Evolutionary conservation across 257 asterid genomes (phyloP).

Genomic region (Leonotis leonurus): DNA sequence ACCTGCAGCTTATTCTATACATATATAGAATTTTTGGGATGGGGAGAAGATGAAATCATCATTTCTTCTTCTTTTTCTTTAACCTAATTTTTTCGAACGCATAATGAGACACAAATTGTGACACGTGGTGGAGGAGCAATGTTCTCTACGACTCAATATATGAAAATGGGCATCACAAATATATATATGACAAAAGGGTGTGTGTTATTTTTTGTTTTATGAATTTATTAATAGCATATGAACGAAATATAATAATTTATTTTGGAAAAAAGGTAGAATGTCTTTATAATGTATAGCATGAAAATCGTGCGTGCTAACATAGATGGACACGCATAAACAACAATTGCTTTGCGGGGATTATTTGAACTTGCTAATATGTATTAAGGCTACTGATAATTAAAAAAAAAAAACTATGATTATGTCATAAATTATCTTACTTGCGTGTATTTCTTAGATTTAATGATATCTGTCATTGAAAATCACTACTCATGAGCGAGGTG

Average conservation of each 20-base stretch:
- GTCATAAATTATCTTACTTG: background rate
- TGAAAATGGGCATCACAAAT: conserved; percentile 32
- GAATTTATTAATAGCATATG: no score
- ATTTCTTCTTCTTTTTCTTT: background rate
- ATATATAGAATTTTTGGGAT: conserved; percentile 25
- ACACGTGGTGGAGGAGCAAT: no score
- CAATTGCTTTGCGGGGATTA: background rate
- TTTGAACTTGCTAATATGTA: background rate
- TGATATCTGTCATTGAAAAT: background rate
- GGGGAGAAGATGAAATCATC: background rate
- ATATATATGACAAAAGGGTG: conserved; percentile 29
- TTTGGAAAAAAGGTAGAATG: background rate
- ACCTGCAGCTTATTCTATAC: no score
- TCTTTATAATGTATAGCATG: background rate
- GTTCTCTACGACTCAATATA: background rate
- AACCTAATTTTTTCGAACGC: background rate
- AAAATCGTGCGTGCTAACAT: background rate
- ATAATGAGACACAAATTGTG: background rate
- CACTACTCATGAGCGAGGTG: no score
- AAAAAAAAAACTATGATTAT: background rate
- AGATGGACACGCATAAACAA: background rate
- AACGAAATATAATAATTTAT: no score
- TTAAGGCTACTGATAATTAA: background rate
- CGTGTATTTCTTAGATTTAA: background rate
- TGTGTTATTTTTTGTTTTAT: no score